Evolutionary conservation across 257 asterid species (phyloP), one percentile per base, ranked within the genome.

Genomic region (Solanum phureja): DNA sequence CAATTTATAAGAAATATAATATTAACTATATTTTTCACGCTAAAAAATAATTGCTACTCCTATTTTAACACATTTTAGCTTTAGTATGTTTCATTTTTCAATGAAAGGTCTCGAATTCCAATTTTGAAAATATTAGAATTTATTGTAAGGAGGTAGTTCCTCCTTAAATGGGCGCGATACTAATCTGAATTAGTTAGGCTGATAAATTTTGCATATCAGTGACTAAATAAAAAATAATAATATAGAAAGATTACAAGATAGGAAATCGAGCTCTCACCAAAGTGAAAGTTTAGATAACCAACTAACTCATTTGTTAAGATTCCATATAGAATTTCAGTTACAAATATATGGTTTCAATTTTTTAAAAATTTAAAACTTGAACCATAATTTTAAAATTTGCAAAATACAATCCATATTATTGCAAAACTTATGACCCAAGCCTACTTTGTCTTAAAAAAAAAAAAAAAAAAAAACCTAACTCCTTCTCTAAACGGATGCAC

Each of bases 41-140:
- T n/a, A 0, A 11, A 42, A n/a, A 7, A 42, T n/a, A 77, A n/a
- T 77, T 77, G 14, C 37, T 77, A 7, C 35, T 40, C 34, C 21
- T 24, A 40, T 77, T 77, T n/a, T 8, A 77, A 42, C 33, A 14
- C 23, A 13, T 42, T 40, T 40, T 42, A n/a, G 24, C 6, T 23
- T 38, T n/a, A 2, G 3, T 31, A 71, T 69, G 18, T 1, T 69
- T 2, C 11, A 14, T 31, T 71, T 21, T 71, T 69, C 0, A 7
- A 29, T 0, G 1, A 3, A 1, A 31, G 1, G 4, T 71, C 4
- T 71, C 0, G 5, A 71, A 31, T 7, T 31, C 3, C 7, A 13
- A 7, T 1, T 31, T 29, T 3, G 6, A 69, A 6, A 69, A 69
- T 16, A 14, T 27, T 27, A 68, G 2, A 29, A 13, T 31, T 14